Evolutionary conservation across 164 flowering plant species (phyloP).

Genomic region (grape (Vitis vinifera)): DNA sequence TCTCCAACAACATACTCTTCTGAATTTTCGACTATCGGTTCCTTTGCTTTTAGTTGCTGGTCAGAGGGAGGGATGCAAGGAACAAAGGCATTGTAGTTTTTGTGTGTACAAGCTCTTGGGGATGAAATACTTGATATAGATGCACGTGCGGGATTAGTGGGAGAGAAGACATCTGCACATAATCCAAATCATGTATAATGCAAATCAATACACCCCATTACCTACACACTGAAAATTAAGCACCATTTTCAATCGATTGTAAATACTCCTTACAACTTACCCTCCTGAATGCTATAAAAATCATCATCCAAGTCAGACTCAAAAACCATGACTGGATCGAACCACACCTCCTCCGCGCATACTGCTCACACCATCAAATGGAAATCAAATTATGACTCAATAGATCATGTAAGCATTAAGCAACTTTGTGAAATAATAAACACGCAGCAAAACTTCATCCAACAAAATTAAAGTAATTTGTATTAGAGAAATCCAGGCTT

Average conservation of each 20-base stretch:
- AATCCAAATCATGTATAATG: background rate
- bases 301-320: slow-evolving; percentile 50
- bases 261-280: slow-evolving; percentile 11
- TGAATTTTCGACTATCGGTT: slow-evolving; percentile 2
- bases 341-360: slow-evolving; percentile 29
- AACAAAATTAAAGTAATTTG: no score
- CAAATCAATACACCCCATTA: background rate
- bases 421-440: no score
- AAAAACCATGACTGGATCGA: slow-evolving; percentile 26
- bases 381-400: background rate
- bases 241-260: background rate
- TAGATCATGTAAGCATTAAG: background rate
- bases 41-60: slow-evolving; percentile 5
- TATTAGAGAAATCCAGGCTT: no score
- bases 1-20: background rate
- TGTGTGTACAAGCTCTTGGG: slow-evolving; percentile 3
- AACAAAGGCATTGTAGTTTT: slow-evolving; percentile 7
- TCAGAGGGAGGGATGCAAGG: background rate
- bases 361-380: slow-evolving; percentile 12
- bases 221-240: background rate
- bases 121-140: slow-evolving; percentile 23
- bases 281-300: slow-evolving; percentile 36
- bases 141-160: slow-evolving; percentile 18
- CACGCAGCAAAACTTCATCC: no score
- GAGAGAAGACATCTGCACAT: slow-evolving; percentile 27